A percentile compares a stretch with the other conserved stretches of the same genome.
phyloP scores from a whole-genome alignment of 345 rosid genomes.

The Moricandia moricandioides region DNA sequence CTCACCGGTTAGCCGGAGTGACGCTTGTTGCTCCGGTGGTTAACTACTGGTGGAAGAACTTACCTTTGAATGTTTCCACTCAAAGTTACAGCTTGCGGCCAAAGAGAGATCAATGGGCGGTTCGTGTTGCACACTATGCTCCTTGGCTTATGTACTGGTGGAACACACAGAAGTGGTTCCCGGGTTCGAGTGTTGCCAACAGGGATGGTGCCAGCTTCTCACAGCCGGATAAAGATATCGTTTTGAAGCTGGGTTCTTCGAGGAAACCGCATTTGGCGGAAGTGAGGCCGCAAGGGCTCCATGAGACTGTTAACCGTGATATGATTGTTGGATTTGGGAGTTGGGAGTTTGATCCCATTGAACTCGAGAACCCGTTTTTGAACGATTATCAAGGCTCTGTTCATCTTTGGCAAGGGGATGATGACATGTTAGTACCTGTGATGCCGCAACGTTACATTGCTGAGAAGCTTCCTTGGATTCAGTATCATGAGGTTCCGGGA shows the following conservation, averaged over 20 bases:
- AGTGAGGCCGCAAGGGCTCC: conserved; percentile 56
- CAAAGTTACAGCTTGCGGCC: conserved; percentile 39
- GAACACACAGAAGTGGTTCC: conserved; percentile 57
- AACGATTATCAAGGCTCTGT: conserved; percentile 42
- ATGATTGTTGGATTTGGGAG: conserved; percentile 48
- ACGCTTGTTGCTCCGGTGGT: conserved; percentile 46
- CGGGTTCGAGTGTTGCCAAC: conserved; percentile 36
- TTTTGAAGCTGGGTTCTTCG: conserved; percentile 10
- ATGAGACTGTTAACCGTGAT: conserved; percentile 58
- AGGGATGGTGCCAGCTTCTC: conserved; percentile 28
- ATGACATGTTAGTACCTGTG: conserved; percentile 58
- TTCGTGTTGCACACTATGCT: conserved; percentile 52
- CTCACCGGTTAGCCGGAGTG: conserved; percentile 61
- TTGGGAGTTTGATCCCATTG: conserved; percentile 76
- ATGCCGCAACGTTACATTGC: conserved; percentile 48
- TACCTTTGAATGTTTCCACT: conserved; percentile 44
- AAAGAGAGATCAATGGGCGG: conserved; percentile 49
- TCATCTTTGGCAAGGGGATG: conserved; percentile 75
- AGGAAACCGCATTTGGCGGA: conserved; percentile 38
- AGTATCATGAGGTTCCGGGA: conserved; percentile 60
- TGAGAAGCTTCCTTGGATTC: conserved; percentile 66
- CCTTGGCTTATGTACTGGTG: conserved; percentile 71
- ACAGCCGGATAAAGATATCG: conserved; percentile 37
- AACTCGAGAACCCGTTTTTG: conserved; percentile 53
- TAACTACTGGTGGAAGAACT: conserved; percentile 58